A percentile compares a stretch with the other conserved stretches of the same genome.
Conservation (phyloP, 495 filamentous ascomycete genomes). For the Lichina pygmaea region DNA sequence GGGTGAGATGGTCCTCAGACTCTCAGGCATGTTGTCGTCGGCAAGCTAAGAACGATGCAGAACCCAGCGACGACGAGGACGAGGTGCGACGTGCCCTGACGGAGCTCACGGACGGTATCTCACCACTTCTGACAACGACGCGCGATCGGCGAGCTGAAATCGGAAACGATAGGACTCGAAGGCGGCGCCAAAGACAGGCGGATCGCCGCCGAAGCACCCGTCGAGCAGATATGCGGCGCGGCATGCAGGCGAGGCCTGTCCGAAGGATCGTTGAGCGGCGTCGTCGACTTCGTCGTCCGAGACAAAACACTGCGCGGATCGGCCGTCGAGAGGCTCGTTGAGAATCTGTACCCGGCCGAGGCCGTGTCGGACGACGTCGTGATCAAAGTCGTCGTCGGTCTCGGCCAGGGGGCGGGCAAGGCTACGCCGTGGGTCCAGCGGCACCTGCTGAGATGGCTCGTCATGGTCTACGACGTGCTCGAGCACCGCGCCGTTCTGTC, state of each 20-base stretch:
- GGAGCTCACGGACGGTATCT: not conserved
- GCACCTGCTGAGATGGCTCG: slow-evolving; percentile 51
- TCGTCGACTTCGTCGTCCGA: slow-evolving; percentile 38
- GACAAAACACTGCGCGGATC: slow-evolving; percentile 52
- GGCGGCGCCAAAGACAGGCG: not conserved
- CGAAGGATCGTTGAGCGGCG: slow-evolving; percentile 24
- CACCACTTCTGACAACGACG: no score
- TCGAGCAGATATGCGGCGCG: slow-evolving; percentile 11
- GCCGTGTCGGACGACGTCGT: slow-evolving; percentile 32
- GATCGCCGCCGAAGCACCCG: not conserved
- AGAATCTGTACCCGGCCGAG: slow-evolving; percentile 44
- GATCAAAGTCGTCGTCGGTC: slow-evolving; percentile 38
- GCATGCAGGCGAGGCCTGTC: slow-evolving; percentile 44
- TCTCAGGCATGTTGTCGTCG: no score
- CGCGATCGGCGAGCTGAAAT: no score
- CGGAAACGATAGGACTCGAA: not conserved
- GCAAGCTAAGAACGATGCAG: not conserved
- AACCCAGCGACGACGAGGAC: not conserved
- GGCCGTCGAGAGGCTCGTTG: slow-evolving; percentile 35
- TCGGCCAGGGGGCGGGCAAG: slow-evolving; percentile 59
- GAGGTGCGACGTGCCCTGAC: not conserved
- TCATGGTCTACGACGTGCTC: slow-evolving; percentile 49
- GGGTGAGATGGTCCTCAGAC: no score
- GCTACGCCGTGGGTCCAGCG: slow-evolving; percentile 42
- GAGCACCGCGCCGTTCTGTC: slow-evolving; percentile 36